A percentile compares a stretch with the other conserved stretches of the same genome.
Conservation (phyloP, 768 basidiomycete genomes). For the Trametopsis cervina region DNA sequence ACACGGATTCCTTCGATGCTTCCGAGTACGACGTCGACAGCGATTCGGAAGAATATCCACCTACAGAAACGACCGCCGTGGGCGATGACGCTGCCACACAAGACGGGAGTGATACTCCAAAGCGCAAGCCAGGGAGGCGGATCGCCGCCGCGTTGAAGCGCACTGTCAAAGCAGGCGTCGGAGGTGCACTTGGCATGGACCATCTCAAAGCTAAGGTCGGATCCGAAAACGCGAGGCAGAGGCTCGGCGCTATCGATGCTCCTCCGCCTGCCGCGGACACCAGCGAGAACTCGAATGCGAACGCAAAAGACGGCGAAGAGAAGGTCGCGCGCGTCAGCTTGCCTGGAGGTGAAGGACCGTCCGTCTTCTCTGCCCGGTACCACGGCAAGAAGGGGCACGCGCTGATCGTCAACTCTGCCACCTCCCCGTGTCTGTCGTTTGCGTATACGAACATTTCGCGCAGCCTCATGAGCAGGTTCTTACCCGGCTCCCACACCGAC, state of each 20-base stretch:
- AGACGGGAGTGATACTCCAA: slow-evolving; percentile 17
- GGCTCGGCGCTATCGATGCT: slow-evolving; percentile 24
- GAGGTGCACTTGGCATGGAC: slow-evolving; percentile 24
- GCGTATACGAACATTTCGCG: slow-evolving; percentile 12
- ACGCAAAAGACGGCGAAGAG: neutral
- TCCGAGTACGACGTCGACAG: slow-evolving; percentile 36
- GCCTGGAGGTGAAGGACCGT: slow-evolving; percentile 23
- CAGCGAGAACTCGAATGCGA: neutral
- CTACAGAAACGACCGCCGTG: slow-evolving; percentile 16
- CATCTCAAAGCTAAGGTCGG: slow-evolving; percentile 26
- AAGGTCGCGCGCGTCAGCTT: slow-evolving; percentile 11
- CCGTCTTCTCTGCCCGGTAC: slow-evolving; percentile 23
- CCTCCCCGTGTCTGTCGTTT: slow-evolving; percentile 27
- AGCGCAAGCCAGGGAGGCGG: slow-evolving; percentile 13
- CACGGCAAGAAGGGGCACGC: slow-evolving; percentile 26
- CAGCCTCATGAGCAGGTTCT: slow-evolving; percentile 1
- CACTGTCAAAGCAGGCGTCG: slow-evolving; percentile 24
- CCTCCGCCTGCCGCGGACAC: slow-evolving; percentile 5
- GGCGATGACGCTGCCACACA: slow-evolving; percentile 4
- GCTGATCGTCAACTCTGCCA: slow-evolving; percentile 23
- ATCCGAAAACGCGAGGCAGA: slow-evolving; percentile 22
- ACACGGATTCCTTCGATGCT: slow-evolving; percentile 15
- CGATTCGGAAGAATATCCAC: slow-evolving; percentile 32
- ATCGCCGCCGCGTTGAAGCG: slow-evolving; percentile 21
- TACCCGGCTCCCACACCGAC: neutral